Evolutionary conservation across 768 basidiomycete genomes (phyloP).

Genomic region (Hericium erinaceus): DNA sequence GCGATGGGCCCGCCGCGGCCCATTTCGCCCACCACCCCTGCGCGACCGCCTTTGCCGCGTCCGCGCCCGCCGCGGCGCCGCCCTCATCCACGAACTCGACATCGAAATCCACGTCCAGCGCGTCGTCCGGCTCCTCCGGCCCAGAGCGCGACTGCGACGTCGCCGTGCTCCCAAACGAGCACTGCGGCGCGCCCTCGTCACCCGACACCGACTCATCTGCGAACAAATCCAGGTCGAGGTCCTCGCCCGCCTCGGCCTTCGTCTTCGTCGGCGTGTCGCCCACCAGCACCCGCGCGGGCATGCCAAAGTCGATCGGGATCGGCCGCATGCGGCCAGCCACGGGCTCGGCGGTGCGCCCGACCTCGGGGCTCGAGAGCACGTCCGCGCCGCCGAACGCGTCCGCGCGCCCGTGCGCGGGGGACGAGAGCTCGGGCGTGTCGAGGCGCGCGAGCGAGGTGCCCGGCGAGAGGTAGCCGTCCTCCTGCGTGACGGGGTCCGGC

Average conservation of each 20-base stretch:
- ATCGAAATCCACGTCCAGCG: neutral
- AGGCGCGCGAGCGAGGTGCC: conserved; percentile 38
- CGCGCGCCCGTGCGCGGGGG: conserved; percentile 31
- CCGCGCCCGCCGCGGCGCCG: conserved; percentile 23
- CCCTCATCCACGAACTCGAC: conserved; percentile 1
- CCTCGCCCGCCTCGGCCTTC: neutral
- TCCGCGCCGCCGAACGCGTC: conserved; percentile 41
- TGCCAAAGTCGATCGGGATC: neutral
- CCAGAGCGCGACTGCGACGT: conserved; percentile 12
- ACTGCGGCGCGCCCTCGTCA: neutral
- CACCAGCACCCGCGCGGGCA: conserved; percentile 16
- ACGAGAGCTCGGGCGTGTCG: conserved; percentile 55
- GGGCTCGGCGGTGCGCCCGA: conserved; percentile 5
- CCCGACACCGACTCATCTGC: neutral
- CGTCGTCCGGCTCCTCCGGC: conserved; percentile 6
- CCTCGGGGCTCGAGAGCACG: conserved; percentile 39
- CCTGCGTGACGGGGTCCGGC: conserved; percentile 48
- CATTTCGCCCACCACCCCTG: conserved; percentile 46
- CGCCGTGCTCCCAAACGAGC: conserved; percentile 7
- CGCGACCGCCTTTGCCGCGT: conserved; percentile 25
- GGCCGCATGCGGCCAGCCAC: neutral
- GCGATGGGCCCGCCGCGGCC: conserved; percentile 23
- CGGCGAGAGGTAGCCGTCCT: conserved; percentile 81
- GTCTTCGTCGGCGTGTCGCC: conserved; percentile 18
- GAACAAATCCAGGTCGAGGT: conserved; percentile 5